Evolutionary conservation across 2,329 filamentous ascomycete species (phyloP), one percentile per base, ranked within the genome.

Genomic region (Aureobasidium sp.): DNA sequence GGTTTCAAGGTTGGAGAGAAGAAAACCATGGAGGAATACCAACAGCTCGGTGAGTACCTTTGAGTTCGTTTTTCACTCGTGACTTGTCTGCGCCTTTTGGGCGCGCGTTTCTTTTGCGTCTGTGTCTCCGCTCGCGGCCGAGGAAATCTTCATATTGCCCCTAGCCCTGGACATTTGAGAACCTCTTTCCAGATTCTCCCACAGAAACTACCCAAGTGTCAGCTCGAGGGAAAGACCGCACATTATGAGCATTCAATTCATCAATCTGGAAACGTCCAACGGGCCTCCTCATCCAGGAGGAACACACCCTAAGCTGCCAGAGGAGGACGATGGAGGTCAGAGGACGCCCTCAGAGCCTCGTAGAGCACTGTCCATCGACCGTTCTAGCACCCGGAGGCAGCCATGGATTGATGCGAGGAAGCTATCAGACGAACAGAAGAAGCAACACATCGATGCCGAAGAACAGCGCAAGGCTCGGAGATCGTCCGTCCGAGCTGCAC

Each of bases 1-100:
- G 93, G 93, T 74, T 97, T 96, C 87, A 96, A 95, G 85, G 88
- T 96, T 73, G 92, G 90, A 67, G 90, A 96, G 84, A 96, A 96
- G 87, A 96, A 97, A 84, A 95, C 90, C 69, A 82, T 99, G 71
- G 89, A 93, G 65, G 89, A 96, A 76, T 96, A 96, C 78, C 83
- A 93, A 72, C 82, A 96, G 75, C 88, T 99, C 78, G 94, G 71
- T 73, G 63, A 61, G 64, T 64, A 17, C 17, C 13, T 51, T 45
- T 54, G 38, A 58, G 55, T 43, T 47, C 27, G 17, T 58, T 58
- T n/a, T 47, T 49, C 10, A 3, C n/a, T n/a, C 33, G 11, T 46
- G 53, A 43, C 19, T n/a, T 57, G 19, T 46, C n/a, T 57, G 29
- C 15, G 38, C 15, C 29, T 37, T 6, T 13, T 13, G 17, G 8